Evolutionary conservation across 2,329 filamentous ascomycete genomes (phyloP), one percentile per base, ranked within the genome.

Genomic region (Pyrenophora teres): DNA sequence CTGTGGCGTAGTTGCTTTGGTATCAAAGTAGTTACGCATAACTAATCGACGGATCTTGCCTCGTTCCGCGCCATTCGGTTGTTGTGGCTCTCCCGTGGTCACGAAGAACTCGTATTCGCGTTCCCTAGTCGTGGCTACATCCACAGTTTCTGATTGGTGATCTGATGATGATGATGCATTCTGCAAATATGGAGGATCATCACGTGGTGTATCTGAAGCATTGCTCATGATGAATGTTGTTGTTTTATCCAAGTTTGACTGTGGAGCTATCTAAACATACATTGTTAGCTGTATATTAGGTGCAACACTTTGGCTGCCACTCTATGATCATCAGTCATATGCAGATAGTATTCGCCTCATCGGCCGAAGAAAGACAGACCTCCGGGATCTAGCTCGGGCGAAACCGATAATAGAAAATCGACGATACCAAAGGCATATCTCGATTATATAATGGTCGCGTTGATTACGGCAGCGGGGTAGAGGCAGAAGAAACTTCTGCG

Each of bases 21-120:
- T 55, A 3, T 67, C 61, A 35, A 68, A 66, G 54, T 67, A 64
- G 37, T 69, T 67, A 15, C 56, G 59, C 66, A 68, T 69, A 2
- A 69, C 65, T 13, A 65, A 33, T 6, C 62, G 59, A 5, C 62
- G 63, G n/a, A 68, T 68, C 23, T 47, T 56, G 21, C 52, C 58
- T 32, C 63, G 46, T 38, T 63, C 58, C 4, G 42, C 41, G 6
- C 63, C 62, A 3, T 61, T 59, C 12, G 55, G 60, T 39, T 64
- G 64, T 32, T 63, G 54, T 25, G 62, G 60, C 37, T 62, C 48
- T 7, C 60, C 54, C 4, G 64, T 69, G 0, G 60, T 68, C 3
- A 67, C 59, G 32, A 69, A 64, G 47, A 68, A 69, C 39, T 68
- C 54, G 43, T 67, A 69, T 42, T 67, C 52, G 36, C 59, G 58